phyloP scores from a whole-genome alignment of 1,284 basidiomycete genomes.

The Retiboletus flavoniger region DNA sequence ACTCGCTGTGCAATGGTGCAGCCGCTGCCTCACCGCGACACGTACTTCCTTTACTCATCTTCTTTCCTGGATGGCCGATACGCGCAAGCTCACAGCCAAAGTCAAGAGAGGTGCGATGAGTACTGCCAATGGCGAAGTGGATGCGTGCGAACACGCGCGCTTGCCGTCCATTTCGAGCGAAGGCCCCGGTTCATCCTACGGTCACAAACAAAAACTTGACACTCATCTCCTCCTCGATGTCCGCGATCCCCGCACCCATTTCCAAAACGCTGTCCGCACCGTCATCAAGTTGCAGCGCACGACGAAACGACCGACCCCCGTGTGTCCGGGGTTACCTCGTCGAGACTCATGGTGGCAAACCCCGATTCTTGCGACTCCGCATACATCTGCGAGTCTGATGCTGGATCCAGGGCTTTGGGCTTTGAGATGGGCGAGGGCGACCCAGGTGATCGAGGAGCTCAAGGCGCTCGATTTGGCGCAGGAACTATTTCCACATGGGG shows the following conservation, averaged over 20 bases:
- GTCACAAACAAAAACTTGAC: slow-evolving; percentile 5
- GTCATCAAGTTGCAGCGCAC: slow-evolving; percentile 33
- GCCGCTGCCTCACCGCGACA: slow-evolving; percentile 9
- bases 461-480: slow-evolving; percentile 54
- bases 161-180: slow-evolving; percentile 10
- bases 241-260: slow-evolving; percentile 29
- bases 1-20: slow-evolving; percentile 25
- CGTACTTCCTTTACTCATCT: slow-evolving; percentile 10
- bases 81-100: not conserved
- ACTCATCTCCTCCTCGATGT: slow-evolving; percentile 26
- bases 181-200: not conserved
- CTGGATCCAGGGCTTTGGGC: slow-evolving; percentile 39
- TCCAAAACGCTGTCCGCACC: slow-evolving; percentile 32
- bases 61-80: slow-evolving; percentile 13
- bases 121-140: not conserved
- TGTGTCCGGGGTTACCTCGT: slow-evolving; percentile 26
- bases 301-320: slow-evolving; percentile 20
- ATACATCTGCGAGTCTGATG: slow-evolving; percentile 32
- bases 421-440: slow-evolving; percentile 51
- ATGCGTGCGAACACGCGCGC: not conserved
- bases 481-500: slow-evolving; percentile 40
- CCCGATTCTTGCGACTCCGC: slow-evolving; percentile 17
- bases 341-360: slow-evolving; percentile 33
- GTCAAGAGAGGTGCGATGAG: not conserved
- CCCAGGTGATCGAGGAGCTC: slow-evolving; percentile 56